phyloP scores from a whole-genome alignment of 306 rosid species.

The Astragalus glycyphyllos region DNA sequence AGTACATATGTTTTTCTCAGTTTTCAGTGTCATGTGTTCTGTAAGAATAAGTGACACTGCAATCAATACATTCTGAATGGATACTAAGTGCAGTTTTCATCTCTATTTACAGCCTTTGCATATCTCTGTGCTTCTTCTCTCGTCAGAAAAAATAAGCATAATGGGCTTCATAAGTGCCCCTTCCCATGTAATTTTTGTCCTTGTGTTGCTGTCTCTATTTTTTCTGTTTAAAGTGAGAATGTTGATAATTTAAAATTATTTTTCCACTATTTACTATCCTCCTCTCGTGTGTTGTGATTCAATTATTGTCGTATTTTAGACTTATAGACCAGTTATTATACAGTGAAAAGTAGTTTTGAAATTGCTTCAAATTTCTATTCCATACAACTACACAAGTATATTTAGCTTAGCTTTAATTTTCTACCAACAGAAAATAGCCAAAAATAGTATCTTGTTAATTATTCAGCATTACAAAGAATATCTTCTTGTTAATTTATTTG shows the following conservation, averaged over 20 bases:
- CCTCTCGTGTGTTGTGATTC: slow-evolving; percentile 36
- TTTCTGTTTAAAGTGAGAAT: too few relatives aligned
- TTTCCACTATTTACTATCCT: slow-evolving; percentile 16
- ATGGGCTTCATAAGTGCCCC: slow-evolving; percentile 5
- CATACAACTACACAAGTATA: too few relatives aligned
- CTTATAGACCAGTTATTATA: slow-evolving; percentile 25
- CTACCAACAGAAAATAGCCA: too few relatives aligned
- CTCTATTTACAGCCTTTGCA: slow-evolving; percentile 7
- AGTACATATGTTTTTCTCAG: slow-evolving; percentile 41
- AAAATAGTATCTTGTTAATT: too few relatives aligned
- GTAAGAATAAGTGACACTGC: slow-evolving; percentile 44
- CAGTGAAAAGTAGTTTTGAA: slow-evolving; percentile 32
- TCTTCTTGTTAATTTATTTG: too few relatives aligned
- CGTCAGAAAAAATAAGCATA: slow-evolving; percentile 13
- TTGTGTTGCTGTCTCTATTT: slow-evolving; percentile 1
- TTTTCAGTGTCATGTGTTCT: slow-evolving; percentile 47
- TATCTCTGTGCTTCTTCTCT: slow-evolving; percentile 9
- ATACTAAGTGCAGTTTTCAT: slow-evolving; percentile 25
- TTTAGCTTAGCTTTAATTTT: too few relatives aligned
- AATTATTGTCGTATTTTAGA: slow-evolving; percentile 33
- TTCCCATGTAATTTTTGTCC: slow-evolving; percentile 27
- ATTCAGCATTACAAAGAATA: too few relatives aligned
- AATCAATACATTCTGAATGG: slow-evolving; percentile 41
- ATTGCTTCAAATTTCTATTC: not conserved
- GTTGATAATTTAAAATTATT: not conserved